Evolutionary conservation across 768 basidiomycete species (phyloP).

Genomic region (Tricholoma matsutake): DNA sequence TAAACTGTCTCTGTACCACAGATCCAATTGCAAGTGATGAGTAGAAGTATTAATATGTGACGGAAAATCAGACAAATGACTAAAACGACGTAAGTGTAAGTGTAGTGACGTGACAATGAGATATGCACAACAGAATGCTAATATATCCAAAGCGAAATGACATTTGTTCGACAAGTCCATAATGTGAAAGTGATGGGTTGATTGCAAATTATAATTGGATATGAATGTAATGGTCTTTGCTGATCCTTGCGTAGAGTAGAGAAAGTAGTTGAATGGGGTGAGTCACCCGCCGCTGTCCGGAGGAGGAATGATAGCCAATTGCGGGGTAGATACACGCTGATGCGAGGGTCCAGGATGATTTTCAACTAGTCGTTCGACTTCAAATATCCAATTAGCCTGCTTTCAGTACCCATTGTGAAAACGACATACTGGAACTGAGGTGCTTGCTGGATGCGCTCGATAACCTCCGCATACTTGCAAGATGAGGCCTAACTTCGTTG

Average conservation of each 20-base stretch:
- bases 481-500: slow-evolving; percentile 59
- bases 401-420: neutral
- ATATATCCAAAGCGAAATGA: slow-evolving; percentile 23
- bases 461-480: slow-evolving; percentile 67
- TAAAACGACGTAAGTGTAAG: slow-evolving; percentile 16
- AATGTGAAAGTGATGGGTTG: slow-evolving; percentile 25
- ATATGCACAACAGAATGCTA: slow-evolving; percentile 17
- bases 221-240: slow-evolving; percentile 4
- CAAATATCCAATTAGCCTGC: slow-evolving; percentile 9
- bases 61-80: slow-evolving; percentile 5
- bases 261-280: slow-evolving; percentile 15
- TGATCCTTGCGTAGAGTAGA: slow-evolving; percentile 13
- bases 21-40: neutral
- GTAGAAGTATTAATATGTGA: neutral
- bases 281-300: slow-evolving; percentile 21
- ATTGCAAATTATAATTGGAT: slow-evolving; percentile 21
- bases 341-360: slow-evolving; percentile 33
- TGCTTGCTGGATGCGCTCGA: slow-evolving; percentile 79
- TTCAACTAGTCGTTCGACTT: slow-evolving; percentile 71
- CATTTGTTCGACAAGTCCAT: slow-evolving; percentile 19
- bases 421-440: slow-evolving; percentile 66
- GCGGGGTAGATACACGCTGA: slow-evolving; percentile 16
- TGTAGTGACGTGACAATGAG: slow-evolving; percentile 9
- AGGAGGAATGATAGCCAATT: slow-evolving; percentile 12
- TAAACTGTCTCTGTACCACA: no score